These are phyloP conservation scores for Acidiella bohemica DNA, from an alignment of 495 filamentous ascomycete genomes.

Conservation along the genomic window DNA sequence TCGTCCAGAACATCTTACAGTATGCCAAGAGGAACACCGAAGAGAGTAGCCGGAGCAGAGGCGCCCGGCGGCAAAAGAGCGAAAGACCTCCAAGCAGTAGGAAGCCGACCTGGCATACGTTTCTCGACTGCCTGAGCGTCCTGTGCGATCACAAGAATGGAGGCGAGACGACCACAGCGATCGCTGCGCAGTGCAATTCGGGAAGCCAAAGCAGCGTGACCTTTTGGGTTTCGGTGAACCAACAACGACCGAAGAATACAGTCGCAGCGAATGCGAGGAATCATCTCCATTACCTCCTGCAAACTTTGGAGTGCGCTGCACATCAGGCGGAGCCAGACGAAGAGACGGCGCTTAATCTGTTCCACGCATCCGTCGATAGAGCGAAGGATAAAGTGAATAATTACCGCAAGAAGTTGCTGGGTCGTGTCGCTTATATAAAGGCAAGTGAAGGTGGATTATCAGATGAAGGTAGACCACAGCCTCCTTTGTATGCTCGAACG, in stretches of 20 bases:
- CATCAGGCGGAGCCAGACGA: background rate
- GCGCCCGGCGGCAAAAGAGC: background rate
- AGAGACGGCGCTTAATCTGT: background rate
- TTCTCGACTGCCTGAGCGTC: constrained; percentile 5
- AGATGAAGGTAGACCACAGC: too few relatives aligned
- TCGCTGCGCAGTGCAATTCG: background rate
- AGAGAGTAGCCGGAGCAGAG: background rate
- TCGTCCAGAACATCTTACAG: background rate
- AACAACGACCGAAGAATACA: background rate
- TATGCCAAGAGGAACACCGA: background rate
- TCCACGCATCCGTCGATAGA: background rate
- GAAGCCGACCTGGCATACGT: background rate
- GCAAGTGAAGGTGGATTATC: too few relatives aligned
- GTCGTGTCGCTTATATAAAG: too few relatives aligned
- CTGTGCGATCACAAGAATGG: constrained; percentile 1
- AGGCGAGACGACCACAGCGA: constrained; percentile 2
- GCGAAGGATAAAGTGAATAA: background rate
- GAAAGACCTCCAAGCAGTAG: background rate
- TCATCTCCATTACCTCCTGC: background rate
- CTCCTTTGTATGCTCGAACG: too few relatives aligned
- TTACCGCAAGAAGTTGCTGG: background rate
- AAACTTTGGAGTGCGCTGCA: background rate
- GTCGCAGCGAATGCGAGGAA: background rate
- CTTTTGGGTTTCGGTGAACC: background rate
- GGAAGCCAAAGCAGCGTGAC: background rate